Conservation (phyloP, 2,329 filamentous ascomycete species). For the Alternaria conjuncta region DNA sequence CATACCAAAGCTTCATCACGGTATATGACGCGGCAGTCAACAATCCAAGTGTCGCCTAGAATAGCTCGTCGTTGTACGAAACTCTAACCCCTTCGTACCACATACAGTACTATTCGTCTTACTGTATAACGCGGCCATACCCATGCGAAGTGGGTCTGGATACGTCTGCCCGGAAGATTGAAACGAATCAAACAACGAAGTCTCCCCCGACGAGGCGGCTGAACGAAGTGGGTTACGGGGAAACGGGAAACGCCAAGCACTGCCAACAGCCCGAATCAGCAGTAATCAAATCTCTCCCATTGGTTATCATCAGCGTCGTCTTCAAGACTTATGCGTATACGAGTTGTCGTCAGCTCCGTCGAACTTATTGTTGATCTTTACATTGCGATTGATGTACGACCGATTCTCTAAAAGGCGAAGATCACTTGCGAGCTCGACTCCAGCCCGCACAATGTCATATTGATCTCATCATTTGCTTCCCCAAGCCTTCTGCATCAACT, state of each 20-base stretch:
- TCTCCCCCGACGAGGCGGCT: not conserved
- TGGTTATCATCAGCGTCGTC: not conserved
- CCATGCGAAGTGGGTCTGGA: not conserved
- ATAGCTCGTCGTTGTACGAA: slow-evolving; percentile 2
- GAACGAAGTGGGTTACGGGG: not conserved
- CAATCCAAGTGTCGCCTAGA: not conserved
- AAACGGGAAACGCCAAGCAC: not conserved
- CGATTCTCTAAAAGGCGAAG: too few relatives aligned
- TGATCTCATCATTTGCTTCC: not conserved
- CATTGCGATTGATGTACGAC: not conserved
- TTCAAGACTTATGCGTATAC: not conserved
- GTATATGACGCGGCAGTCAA: not conserved
- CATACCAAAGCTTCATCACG: not conserved
- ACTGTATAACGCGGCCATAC: not conserved
- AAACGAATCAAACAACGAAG: not conserved
- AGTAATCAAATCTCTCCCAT: not conserved
- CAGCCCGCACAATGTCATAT: not conserved
- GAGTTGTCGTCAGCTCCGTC: not conserved
- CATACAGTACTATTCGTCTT: not conserved
- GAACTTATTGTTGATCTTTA: not conserved
- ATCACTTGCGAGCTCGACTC: not conserved
- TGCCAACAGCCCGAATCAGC: not conserved
- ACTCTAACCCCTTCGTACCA: not conserved
- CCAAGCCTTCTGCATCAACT: slow-evolving; percentile 17
- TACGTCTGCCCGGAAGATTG: not conserved